Base-by-base conservation (phyloP, 176 grass and related monocot species). In the Canna indica region DNA sequence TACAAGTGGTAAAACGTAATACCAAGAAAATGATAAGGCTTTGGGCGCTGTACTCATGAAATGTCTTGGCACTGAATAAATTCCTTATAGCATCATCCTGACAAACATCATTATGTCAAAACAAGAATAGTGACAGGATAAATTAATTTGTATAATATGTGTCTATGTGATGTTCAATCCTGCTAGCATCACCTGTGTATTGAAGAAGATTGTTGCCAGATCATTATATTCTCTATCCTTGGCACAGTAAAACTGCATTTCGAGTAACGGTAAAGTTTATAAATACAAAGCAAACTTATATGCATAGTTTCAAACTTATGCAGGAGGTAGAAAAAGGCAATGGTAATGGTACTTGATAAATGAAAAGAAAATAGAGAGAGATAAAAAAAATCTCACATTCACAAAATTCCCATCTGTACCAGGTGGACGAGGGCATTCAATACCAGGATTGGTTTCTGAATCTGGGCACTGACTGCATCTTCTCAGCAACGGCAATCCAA, bases 1-100 rank as follows among this genome's bases (percentile, higher is more conserved):
- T 52, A 44, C 82, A 71, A 35, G 33, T 30, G 12, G 64, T 39
- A 82, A 28, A 59, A 57, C 70, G 46, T 3, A 25, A 36, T 93
- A 97, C 94, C 94, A 97, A 81, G 75, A 97, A 97, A 17, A 86
- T 97, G 57, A 97, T 68, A 86, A 97, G 86, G 80, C 94, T 97
- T 74, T 93, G 78, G 59, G 94, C 94, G 75, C 88, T 97, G 79
- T 97, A 97, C 77, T 97, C 94, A 70, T 93, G 94, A 32, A 97
- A 97, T 70, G 94, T 97, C 93, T 97, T 93, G 77, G 94, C 94
- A 85, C 94, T 97, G 71, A 97, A 97, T 47, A 97, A 74, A 83
- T 97, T 97, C 14, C 94, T 86, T 82, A 97, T 97, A 30, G 94
- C 94, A 73, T 97, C 94, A 90, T 97, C 94, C 94, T 97, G 84